These are phyloP conservation scores for Castanospermum australe DNA, from an alignment of 306 rosid species.

Conservation along the genomic window DNA sequence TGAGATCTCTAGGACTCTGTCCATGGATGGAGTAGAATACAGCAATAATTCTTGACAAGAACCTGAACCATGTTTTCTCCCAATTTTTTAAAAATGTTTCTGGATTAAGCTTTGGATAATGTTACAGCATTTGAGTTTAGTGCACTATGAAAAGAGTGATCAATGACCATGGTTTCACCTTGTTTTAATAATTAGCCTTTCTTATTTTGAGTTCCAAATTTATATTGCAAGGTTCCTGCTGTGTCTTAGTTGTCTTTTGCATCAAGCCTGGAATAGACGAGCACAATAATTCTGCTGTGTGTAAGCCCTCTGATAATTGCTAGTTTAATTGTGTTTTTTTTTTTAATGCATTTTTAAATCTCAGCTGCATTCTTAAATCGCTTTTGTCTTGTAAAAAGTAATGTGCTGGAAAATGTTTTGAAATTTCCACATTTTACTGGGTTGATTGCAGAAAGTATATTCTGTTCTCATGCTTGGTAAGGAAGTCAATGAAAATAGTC, in stretches of 20 bases:
- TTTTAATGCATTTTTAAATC: neutral
- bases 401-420: neutral
- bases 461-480: neutral
- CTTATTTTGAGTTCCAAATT: neutral
- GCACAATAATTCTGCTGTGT: neutral
- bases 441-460: neutral
- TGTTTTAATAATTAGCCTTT: neutral
- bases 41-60: conserved; percentile 47
- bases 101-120: conserved; percentile 9
- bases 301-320: neutral
- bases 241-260: neutral
- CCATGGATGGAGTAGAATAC: conserved; percentile 19
- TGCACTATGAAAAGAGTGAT: neutral
- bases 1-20: neutral
- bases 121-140: conserved; percentile 17
- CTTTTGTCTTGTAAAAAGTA: neutral
- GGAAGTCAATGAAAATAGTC: neutral
- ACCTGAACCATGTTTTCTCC: conserved; percentile 28
- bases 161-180: neutral
- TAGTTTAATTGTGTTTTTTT: neutral
- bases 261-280: neutral
- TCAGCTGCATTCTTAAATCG: neutral
- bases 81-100: neutral
- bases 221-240: neutral
- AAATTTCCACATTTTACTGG: neutral